These are phyloP conservation scores for Blastobotrys peoriensis DNA, from an alignment of 805 yeast genomes.

Conservation along the genomic window DNA sequence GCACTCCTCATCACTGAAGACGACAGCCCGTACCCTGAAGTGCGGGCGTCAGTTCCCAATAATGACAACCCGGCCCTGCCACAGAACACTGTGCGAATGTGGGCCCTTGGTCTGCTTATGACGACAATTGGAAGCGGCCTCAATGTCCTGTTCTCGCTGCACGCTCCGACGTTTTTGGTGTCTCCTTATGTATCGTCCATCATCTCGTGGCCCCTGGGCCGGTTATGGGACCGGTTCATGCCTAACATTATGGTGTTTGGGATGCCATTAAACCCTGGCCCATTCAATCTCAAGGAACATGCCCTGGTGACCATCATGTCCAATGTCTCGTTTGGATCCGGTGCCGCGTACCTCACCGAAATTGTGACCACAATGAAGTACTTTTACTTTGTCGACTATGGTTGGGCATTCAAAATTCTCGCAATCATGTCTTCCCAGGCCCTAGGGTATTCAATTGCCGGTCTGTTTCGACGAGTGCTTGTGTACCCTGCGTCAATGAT, in stretches of 20 bases:
- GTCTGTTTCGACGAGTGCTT: constrained; percentile 51
- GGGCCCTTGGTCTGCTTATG: constrained; percentile 48
- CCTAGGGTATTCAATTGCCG: constrained; percentile 65
- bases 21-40: constrained; percentile 58
- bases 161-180: constrained; percentile 48
- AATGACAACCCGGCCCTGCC: constrained; percentile 46
- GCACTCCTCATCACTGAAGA: constrained; percentile 20
- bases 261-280: constrained; percentile 49
- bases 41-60: constrained; percentile 58
- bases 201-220: constrained; percentile 61
- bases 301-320: constrained; percentile 50
- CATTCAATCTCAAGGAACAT: constrained; percentile 60
- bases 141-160: constrained; percentile 54
- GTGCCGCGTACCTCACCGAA: constrained; percentile 54
- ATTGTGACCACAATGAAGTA: constrained; percentile 46
- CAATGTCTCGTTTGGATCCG: constrained; percentile 36
- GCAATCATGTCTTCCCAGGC: constrained; percentile 52
- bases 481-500: constrained; percentile 61
- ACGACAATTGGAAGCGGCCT: constrained; percentile 52
- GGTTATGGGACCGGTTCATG: constrained; percentile 37
- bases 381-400: constrained; percentile 40
- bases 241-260: constrained; percentile 32
- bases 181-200: constrained; percentile 53
- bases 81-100: constrained; percentile 50
- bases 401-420: constrained; percentile 50